Base-by-base conservation (phyloP, 495 filamentous ascomycete genomes). In the Tetracladium marchalianum region DNA sequence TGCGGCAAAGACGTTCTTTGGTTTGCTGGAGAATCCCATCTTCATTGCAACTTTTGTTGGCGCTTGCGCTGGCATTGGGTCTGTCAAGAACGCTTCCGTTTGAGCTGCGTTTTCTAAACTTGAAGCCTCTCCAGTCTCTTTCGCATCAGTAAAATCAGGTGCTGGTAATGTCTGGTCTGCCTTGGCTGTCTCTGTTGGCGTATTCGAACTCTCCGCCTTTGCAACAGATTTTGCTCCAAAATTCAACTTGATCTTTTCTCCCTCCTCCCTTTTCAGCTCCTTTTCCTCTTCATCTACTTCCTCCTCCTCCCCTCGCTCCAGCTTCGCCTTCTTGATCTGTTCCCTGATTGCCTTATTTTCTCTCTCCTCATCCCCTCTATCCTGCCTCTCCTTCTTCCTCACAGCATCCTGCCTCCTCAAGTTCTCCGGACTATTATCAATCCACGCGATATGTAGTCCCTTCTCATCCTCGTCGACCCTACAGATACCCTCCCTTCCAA, bases 391-490 rank as follows among this genome's bases (percentile, higher is more conserved):
- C 65, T 86, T 88, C 62, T 81, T 80, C 57, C 84, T 65, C 32
- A 94, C 70, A 17, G 84, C 87, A 48, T 96, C 90, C 38, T 83
- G 73, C 41, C 87, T 68, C 56, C 76, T 69, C 59, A 97, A 66
- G 0, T 87, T 85, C 42, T 94, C 90, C 0, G 88, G 86, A 27
- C 76, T 82, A 55, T 90, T 85, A 64, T 99, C 90, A 27, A 96
- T 79, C 86, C 90, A 99, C 5, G 80, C 73, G 42, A 99, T 75
- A 54, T 87, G 81, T 11, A 96, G 51, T 1, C 92, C 87, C 57
- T 93, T 90, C 38, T 93, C 89, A 37, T 80, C 84, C 55, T 98
- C 92, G 52, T 93, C 85, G 0, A 96, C 87, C 17, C 81, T 69
- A 58, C 85, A 90, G 31, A 95, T 76, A 0, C 90, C 84, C 59